A percentile compares a stretch with the other conserved stretches of the same genome.
Conservation (phyloP, 306 rosid species). For the Prunus mira region DNA sequence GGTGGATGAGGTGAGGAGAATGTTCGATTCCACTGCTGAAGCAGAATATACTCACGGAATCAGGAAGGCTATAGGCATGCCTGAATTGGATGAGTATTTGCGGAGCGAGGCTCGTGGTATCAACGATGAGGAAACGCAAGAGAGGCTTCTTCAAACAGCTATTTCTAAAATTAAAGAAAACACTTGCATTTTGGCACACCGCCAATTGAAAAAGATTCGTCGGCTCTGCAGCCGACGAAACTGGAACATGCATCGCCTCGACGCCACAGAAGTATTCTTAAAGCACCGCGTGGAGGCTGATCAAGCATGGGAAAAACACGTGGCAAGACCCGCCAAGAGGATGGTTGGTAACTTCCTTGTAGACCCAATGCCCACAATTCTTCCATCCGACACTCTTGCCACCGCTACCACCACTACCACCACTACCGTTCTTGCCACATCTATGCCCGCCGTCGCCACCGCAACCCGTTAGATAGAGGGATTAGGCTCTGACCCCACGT, state of each 20-base stretch:
- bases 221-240: constrained; percentile 22
- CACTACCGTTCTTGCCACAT: background rate
- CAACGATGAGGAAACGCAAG: background rate
- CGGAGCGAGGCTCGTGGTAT: constrained; percentile 1
- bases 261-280: constrained; percentile 39
- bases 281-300: constrained; percentile 10
- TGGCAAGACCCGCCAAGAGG: constrained; percentile 20
- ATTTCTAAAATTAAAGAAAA: constrained; percentile 37
- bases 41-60: constrained; percentile 32
- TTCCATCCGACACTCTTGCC: background rate
- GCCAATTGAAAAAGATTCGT: constrained; percentile 36
- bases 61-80: constrained; percentile 42
- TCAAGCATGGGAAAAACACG: constrained; percentile 32
- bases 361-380: constrained; percentile 2
- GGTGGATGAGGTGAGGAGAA: constrained; percentile 33
- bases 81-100: constrained; percentile 35
- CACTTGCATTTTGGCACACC: constrained; percentile 25
- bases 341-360: constrained; percentile 22
- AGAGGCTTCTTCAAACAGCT: constrained; percentile 25
- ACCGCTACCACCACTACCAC: background rate
- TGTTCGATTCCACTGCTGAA: constrained; percentile 21
- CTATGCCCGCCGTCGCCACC: constrained; percentile 16
- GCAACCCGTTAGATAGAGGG: constrained; percentile 10
- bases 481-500: background rate
- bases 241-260: constrained; percentile 34